A percentile compares a stretch with the other conserved stretches of the same genome.
Evolutionary conservation across 2,329 filamentous ascomycete species (phyloP).

Genomic region (Hypoxylon sp.): DNA sequence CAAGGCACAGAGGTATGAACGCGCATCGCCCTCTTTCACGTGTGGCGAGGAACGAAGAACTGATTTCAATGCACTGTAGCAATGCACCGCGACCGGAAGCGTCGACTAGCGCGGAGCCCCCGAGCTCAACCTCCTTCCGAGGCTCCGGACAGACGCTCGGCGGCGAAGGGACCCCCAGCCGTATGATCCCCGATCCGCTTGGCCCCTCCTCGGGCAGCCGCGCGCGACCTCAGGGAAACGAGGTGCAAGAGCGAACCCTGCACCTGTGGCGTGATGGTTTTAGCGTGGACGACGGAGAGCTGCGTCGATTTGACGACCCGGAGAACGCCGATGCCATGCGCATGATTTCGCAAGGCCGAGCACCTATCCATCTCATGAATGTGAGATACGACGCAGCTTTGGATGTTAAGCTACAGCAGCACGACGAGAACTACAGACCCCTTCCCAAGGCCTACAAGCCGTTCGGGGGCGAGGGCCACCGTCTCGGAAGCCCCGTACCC

Average conservation of each 20-base stretch:
- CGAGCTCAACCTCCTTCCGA: conserved; percentile 65
- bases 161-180: conserved; percentile 77
- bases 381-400: conserved; percentile 78
- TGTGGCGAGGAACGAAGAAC: neutral
- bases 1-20: conserved; percentile 66
- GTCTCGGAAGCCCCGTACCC: conserved; percentile 80
- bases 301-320: conserved; percentile 81
- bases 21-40: neutral
- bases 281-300: conserved; percentile 81
- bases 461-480: conserved; percentile 74
- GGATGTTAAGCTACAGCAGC: conserved; percentile 80
- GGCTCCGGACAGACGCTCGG: conserved; percentile 80
- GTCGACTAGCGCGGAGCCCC: conserved; percentile 58
- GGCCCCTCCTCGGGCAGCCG: conserved; percentile 43
- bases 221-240: conserved; percentile 47
- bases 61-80: conserved; percentile 49
- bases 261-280: conserved; percentile 87
- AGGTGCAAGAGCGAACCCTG: conserved; percentile 71
- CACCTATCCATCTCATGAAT: conserved; percentile 79
- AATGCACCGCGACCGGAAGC: conserved; percentile 66
- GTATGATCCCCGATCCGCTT: conserved; percentile 69
- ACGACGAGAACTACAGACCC: conserved; percentile 75
- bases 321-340: conserved; percentile 74
- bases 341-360: conserved; percentile 79
- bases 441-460: conserved; percentile 80